A percentile compares a stretch with the other conserved stretches of the same genome.
Conservation (phyloP, 768 basidiomycete genomes). For the Crepidotus variabilis region DNA sequence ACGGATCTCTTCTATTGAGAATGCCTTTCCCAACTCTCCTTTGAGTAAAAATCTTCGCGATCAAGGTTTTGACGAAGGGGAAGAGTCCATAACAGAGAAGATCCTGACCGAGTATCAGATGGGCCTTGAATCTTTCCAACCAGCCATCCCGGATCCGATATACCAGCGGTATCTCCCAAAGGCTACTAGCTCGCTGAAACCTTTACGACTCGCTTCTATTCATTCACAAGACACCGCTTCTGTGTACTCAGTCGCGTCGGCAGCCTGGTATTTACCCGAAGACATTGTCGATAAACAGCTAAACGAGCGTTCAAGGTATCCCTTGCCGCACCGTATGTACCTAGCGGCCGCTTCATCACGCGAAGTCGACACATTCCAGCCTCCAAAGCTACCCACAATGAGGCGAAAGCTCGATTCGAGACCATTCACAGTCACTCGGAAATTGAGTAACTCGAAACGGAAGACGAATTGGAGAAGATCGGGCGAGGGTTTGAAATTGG, state of each 20-base stretch:
- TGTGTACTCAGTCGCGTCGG: constrained; percentile 33
- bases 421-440: neutral
- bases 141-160: neutral
- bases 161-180: neutral
- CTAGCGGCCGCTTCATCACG: neutral
- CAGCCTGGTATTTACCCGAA: constrained; percentile 19
- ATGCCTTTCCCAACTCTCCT: neutral
- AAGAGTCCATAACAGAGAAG: neutral
- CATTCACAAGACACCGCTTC: constrained; percentile 22
- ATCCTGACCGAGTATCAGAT: neutral
- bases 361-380: neutral
- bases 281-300: constrained; percentile 1
- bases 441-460: neutral
- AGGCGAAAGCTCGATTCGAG: neutral
- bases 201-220: neutral
- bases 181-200: neutral
- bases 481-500: neutral
- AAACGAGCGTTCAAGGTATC: neutral
- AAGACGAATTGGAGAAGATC: neutral
- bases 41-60: neutral
- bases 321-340: neutral
- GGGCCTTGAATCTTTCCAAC: neutral
- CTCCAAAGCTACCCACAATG: neutral
- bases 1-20: neutral
- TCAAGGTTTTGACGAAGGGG: neutral